A percentile compares a stretch with the other conserved stretches of the same genome.
Evolutionary conservation across 192 early-diverging fungal species (phyloP).

Genomic region (Mortierella claussenii): DNA sequence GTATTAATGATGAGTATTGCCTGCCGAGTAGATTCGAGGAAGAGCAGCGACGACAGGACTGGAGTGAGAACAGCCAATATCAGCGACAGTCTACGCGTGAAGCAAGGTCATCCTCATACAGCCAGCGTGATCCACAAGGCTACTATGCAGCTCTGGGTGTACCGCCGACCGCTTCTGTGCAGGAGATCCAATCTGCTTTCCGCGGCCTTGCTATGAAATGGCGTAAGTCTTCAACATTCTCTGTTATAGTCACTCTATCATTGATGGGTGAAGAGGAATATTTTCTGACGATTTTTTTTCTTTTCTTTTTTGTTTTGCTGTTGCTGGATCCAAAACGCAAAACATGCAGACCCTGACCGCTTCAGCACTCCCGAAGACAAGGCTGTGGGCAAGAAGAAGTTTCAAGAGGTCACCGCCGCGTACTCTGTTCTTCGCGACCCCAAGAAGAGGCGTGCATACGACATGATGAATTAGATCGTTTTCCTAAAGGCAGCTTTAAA

Average conservation of each 20-base stretch:
- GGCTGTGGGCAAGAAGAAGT: constrained; percentile 59
- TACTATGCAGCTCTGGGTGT: constrained; percentile 59
- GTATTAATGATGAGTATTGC: no score
- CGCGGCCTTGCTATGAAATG: constrained; percentile 57
- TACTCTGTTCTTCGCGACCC: constrained; percentile 63
- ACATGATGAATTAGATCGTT: constrained; percentile 6
- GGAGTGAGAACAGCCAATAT: constrained; percentile 49
- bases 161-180: constrained; percentile 33
- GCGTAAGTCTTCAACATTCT: constrained; percentile 25
- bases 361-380: constrained; percentile 58
- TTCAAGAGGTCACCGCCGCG: constrained; percentile 61
- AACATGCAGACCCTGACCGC: constrained; percentile 55
- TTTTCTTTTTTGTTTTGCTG: neutral
- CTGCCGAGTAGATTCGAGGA: constrained; percentile 30
- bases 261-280: neutral
- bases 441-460: constrained; percentile 43
- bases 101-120: constrained; percentile 7
- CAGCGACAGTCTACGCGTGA: constrained; percentile 25
- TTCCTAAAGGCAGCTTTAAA: no score
- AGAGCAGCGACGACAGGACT: constrained; percentile 46
- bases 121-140: constrained; percentile 51
- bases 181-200: constrained; percentile 64
- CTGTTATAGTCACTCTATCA: neutral
- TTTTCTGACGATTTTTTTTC: neutral
- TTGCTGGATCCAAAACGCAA: neutral